These are phyloP conservation scores for Chaetomium sp. DNA, from an alignment of 2,329 filamentous ascomycete species.

Conservation along the genomic window DNA sequence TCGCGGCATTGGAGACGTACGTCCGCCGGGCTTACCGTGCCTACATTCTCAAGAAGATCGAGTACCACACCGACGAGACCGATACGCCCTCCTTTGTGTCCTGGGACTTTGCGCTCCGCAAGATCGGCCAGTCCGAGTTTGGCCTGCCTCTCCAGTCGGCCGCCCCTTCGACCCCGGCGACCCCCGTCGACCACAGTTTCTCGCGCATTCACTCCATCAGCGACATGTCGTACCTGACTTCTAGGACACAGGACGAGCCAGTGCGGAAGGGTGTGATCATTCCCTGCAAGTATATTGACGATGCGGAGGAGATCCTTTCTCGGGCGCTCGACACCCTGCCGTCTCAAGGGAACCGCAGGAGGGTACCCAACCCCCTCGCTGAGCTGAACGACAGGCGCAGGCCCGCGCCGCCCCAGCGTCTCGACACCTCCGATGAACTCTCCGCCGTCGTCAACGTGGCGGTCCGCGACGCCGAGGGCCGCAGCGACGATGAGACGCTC, in stretches of 20 bases:
- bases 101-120: constrained; percentile 94
- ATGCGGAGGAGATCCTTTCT: constrained; percentile 78
- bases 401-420: constrained; percentile 43
- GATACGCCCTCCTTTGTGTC: constrained; percentile 67
- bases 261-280: constrained; percentile 89
- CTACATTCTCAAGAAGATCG: constrained; percentile 81
- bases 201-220: constrained; percentile 91
- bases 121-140: constrained; percentile 87
- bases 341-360: constrained; percentile 48
- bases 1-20: constrained; percentile 93
- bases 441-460: constrained; percentile 91
- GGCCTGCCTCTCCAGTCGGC: constrained; percentile 73
- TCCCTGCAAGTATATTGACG: constrained; percentile 87
- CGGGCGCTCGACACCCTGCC: constrained; percentile 83
- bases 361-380: constrained; percentile 56
- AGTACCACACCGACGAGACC: constrained; percentile 76
- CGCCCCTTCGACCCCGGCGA: constrained; percentile 77
- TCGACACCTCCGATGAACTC: constrained; percentile 65
- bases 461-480: constrained; percentile 77
- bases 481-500: constrained; percentile 75
- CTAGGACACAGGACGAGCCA: constrained; percentile 67
- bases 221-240: constrained; percentile 84
- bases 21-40: constrained; percentile 94
- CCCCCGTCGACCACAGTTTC: constrained; percentile 60
- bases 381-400: constrained; percentile 70